Conservation (phyloP, 2,329 filamentous ascomycete genomes). For the Dactylellina parvicollis region DNA sequence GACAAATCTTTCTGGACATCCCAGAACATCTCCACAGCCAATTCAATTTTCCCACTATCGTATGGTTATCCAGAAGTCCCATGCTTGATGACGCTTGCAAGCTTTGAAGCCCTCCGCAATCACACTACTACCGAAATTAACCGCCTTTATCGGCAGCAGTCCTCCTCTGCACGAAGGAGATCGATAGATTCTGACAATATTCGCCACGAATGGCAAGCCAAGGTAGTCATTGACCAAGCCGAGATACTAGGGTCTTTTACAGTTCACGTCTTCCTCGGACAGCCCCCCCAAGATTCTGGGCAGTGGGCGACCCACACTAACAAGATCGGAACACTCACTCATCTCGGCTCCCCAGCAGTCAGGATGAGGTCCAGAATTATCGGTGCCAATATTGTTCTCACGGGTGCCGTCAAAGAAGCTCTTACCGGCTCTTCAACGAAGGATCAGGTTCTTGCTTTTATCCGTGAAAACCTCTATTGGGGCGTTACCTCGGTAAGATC, state of each 20-base stretch:
- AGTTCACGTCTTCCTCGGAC: slow-evolving; percentile 53
- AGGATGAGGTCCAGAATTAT: slow-evolving; percentile 28
- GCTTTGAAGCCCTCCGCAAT: slow-evolving; percentile 33
- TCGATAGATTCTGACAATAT: not conserved
- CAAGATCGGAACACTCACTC: slow-evolving; percentile 42
- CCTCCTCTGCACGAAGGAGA: slow-evolving; percentile 5
- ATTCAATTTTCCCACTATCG: slow-evolving; percentile 52
- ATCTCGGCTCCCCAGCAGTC: slow-evolving; percentile 28
- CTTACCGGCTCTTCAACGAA: slow-evolving; percentile 4
- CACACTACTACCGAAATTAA: slow-evolving; percentile 54
- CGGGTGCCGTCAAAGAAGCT: slow-evolving; percentile 14
- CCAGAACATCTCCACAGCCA: slow-evolving; percentile 47
- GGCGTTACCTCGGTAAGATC: slow-evolving; percentile 22
- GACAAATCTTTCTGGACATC: slow-evolving; percentile 55
- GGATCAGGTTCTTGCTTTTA: slow-evolving; percentile 26
- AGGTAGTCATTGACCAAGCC: slow-evolving; percentile 54
- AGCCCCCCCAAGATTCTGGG: not conserved
- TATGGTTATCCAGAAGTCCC: slow-evolving; percentile 58
- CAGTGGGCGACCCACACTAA: slow-evolving; percentile 16
- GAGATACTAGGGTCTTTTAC: slow-evolving; percentile 52
- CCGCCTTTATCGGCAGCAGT: slow-evolving; percentile 52
- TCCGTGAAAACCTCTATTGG: slow-evolving; percentile 30
- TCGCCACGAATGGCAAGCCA: slow-evolving; percentile 55
- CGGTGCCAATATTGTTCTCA: slow-evolving; percentile 38
- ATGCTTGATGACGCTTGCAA: slow-evolving; percentile 27